Evolutionary conservation across 75 land plant genomes (phyloP).

Genomic region (Adiantum capillusveneris): DNA sequence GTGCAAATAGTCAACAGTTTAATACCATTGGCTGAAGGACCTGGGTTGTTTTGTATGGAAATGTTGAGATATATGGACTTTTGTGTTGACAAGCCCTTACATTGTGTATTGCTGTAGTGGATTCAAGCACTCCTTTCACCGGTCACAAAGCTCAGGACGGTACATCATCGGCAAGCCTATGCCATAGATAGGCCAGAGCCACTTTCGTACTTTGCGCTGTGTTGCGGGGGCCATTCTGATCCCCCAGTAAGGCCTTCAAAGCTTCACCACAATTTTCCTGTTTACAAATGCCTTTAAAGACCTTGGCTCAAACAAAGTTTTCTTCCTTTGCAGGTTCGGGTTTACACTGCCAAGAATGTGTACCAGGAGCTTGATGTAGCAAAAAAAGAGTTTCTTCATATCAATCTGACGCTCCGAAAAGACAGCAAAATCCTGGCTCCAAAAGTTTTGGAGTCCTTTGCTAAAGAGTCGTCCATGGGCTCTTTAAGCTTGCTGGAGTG

Average conservation of each 20-base stretch:
- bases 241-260: constrained; percentile 43
- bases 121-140: constrained; percentile 61
- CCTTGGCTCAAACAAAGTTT: background rate
- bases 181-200: constrained; percentile 47
- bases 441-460: constrained; percentile 47
- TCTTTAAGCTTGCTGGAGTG: constrained; percentile 36
- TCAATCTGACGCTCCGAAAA: constrained; percentile 42
- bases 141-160: constrained; percentile 47
- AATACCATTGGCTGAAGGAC: too few relatives aligned
- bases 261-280: background rate
- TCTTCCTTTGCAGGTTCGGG: constrained; percentile 40
- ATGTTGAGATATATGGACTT: too few relatives aligned
- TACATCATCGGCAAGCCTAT: constrained; percentile 35
- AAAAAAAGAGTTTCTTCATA: constrained; percentile 65
- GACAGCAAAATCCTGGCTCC: constrained; percentile 45
- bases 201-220: constrained; percentile 63
- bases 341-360: constrained; percentile 60
- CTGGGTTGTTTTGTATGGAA: too few relatives aligned
- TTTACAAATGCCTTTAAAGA: too few relatives aligned
- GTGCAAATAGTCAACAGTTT: too few relatives aligned
- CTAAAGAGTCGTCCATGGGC: constrained; percentile 45
- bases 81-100: background rate
- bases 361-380: constrained; percentile 64
- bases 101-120: constrained; percentile 43
- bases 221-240: constrained; percentile 70